These are phyloP conservation scores for Sporisorium reilianum DNA, from an alignment of 1,284 basidiomycete species.

Conservation along the genomic window DNA sequence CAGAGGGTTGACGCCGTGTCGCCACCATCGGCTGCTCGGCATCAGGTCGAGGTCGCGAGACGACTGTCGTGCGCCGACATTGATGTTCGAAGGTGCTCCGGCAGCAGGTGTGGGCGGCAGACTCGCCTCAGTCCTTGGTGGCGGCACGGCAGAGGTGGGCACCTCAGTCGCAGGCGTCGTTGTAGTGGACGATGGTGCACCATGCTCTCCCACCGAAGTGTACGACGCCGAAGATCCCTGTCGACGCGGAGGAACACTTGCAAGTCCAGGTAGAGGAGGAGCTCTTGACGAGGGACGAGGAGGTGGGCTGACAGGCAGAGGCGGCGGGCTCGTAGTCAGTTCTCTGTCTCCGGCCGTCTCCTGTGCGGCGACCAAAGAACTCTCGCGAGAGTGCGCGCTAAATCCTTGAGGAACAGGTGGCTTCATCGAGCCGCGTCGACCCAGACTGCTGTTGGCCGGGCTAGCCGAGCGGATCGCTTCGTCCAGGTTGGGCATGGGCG, in stretches of 20 bases:
- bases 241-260: constrained; percentile 76
- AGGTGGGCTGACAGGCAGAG: constrained; percentile 68
- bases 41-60: constrained; percentile 60
- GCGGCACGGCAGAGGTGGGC: background rate
- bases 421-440: constrained; percentile 34
- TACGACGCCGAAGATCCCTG: constrained; percentile 43
- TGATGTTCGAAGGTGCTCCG: constrained; percentile 9
- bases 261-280: constrained; percentile 89
- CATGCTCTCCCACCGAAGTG: constrained; percentile 19
- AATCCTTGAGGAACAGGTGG: constrained; percentile 44
- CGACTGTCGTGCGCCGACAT: constrained; percentile 38
- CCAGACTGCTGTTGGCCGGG: constrained; percentile 34
- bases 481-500: constrained; percentile 39
- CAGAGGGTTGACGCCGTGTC: constrained; percentile 53
- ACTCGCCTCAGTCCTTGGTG: constrained; percentile 18
- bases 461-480: constrained; percentile 39
- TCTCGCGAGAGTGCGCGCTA: constrained; percentile 31
- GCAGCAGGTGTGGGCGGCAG: constrained; percentile 18
- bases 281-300: constrained; percentile 79
- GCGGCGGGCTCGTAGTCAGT: constrained; percentile 70
- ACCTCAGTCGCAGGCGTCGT: constrained; percentile 26
- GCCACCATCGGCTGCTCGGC: constrained; percentile 60
- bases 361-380: constrained; percentile 26
- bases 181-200: constrained; percentile 15
- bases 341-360: constrained; percentile 33